Evolutionary conservation across 2,329 filamentous ascomycete genomes (phyloP).

Genomic region (Cladosporium sp.): DNA sequence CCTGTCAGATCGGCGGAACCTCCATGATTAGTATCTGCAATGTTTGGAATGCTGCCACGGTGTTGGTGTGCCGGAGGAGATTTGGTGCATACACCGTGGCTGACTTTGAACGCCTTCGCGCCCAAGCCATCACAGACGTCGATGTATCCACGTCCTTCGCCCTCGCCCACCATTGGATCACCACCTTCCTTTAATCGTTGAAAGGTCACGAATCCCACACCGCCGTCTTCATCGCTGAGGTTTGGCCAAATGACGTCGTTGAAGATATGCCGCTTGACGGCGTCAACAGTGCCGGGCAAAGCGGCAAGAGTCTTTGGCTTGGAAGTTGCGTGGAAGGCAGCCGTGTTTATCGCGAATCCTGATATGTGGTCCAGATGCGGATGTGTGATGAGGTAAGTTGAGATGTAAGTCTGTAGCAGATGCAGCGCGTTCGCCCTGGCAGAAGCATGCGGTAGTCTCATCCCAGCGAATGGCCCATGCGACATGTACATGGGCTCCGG

Average conservation of each 20-base stretch:
- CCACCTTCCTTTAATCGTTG: constrained; percentile 85
- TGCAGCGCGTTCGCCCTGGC: constrained; percentile 75
- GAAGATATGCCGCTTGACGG: constrained; percentile 92
- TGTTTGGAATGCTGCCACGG: constrained; percentile 39
- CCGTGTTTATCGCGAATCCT: constrained; percentile 90
- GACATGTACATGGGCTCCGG: constrained; percentile 50
- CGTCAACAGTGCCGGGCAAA: constrained; percentile 81
- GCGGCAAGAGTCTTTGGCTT: constrained; percentile 81
- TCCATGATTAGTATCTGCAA: constrained; percentile 29
- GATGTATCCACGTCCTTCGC: constrained; percentile 76
- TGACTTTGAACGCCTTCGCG: constrained; percentile 83
- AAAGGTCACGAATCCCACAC: constrained; percentile 87
- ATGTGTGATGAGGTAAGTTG: constrained; percentile 89
- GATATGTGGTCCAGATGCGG: constrained; percentile 95
- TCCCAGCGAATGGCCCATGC: constrained; percentile 72
- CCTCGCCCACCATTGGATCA: constrained; percentile 76
- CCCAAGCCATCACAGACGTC: constrained; percentile 84
- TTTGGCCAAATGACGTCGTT: constrained; percentile 99
- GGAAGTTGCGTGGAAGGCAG: constrained; percentile 71
- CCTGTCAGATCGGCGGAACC: constrained; percentile 1
- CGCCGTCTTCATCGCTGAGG: constrained; percentile 90
- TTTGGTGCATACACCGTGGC: constrained; percentile 85
- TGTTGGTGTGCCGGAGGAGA: constrained; percentile 38
- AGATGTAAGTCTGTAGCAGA: constrained; percentile 73
- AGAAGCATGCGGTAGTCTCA: constrained; percentile 64